These are phyloP conservation scores for Xylaria scruposa DNA, from an alignment of 495 filamentous ascomycete species.

Conservation along the genomic window DNA sequence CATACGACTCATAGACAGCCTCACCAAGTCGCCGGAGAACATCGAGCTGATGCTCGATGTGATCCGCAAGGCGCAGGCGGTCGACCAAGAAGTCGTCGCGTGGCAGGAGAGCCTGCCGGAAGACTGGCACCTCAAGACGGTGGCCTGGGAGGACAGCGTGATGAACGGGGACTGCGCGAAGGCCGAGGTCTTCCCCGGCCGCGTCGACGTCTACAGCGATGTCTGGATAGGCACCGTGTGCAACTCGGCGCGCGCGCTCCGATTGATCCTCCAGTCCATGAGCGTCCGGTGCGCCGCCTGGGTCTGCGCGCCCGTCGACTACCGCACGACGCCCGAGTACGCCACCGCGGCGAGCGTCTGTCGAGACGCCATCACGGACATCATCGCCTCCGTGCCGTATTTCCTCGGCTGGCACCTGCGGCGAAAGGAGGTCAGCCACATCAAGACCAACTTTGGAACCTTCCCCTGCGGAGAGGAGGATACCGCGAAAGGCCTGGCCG, in stretches of 20 bases:
- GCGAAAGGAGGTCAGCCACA: slow-evolving; percentile 23
- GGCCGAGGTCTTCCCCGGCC: slow-evolving; percentile 57
- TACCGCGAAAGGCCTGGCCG: slow-evolving; percentile 51
- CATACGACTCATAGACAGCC: slow-evolving; percentile 45
- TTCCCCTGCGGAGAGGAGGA: slow-evolving; percentile 50
- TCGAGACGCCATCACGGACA: slow-evolving; percentile 53
- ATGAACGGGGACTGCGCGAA: slow-evolving; percentile 47
- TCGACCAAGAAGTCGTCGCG: slow-evolving; percentile 50
- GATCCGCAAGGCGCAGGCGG: slow-evolving; percentile 48
- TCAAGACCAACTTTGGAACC: slow-evolving; percentile 26
- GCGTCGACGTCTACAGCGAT: slow-evolving; percentile 58
- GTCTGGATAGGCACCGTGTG: slow-evolving; percentile 55
- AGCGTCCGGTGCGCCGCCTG: slow-evolving; percentile 60
- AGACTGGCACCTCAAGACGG: slow-evolving; percentile 49
- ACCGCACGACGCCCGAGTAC: slow-evolving; percentile 61
- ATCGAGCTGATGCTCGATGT: slow-evolving; percentile 48
- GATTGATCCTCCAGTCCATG: slow-evolving; percentile 53
- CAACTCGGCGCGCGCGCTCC: slow-evolving; percentile 53
- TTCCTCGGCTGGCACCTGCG: slow-evolving; percentile 56
- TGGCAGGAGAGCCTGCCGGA: slow-evolving; percentile 53
- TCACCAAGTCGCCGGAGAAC: slow-evolving; percentile 44
- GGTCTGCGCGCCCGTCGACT: slow-evolving; percentile 58
- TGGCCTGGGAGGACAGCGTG: slow-evolving; percentile 52
- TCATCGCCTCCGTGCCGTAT: slow-evolving; percentile 60
- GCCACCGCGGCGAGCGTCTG: slow-evolving; percentile 48